Percentiles rank a stretch among this genome's conserved stretches.
Conservation (phyloP, 352 stramenopile genomes). For the Phytophthora meadii region DNA sequence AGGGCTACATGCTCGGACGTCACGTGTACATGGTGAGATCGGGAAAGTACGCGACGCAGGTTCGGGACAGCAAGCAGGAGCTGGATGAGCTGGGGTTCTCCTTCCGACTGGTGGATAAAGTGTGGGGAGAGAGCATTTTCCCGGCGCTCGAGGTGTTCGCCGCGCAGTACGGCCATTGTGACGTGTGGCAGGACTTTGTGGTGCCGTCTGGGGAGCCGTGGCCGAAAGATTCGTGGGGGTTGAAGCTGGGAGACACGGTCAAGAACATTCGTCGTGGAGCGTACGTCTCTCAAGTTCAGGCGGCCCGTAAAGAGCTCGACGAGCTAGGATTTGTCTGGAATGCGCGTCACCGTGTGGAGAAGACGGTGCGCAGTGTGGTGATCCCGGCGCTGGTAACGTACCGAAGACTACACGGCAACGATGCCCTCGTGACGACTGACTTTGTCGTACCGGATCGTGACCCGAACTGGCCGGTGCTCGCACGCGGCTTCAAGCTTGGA, state of each 20-base stretch:
- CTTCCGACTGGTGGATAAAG: constrained; percentile 63
- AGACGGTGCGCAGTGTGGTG: constrained; percentile 59
- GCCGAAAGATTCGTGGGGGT: constrained; percentile 82
- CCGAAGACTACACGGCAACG: constrained; percentile 46
- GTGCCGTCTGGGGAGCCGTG: constrained; percentile 81
- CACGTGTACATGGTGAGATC: constrained; percentile 77
- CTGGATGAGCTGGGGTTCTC: constrained; percentile 69
- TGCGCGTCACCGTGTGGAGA: constrained; percentile 64
- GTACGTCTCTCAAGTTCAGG: constrained; percentile 82
- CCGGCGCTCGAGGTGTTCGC: constrained; percentile 88
- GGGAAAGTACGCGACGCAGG: constrained; percentile 61
- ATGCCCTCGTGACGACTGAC: constrained; percentile 63
- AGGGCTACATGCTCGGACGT: constrained; percentile 65
- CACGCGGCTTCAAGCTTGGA: constrained; percentile 69
- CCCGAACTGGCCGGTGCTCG: constrained; percentile 55
- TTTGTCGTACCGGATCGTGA: constrained; percentile 76
- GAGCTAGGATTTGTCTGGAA: constrained; percentile 94
- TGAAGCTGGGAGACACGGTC: constrained; percentile 91
- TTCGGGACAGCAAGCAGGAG: constrained; percentile 42
- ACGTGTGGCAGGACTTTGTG: constrained; percentile 93
- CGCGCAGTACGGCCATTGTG: constrained; percentile 86
- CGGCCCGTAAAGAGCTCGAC: constrained; percentile 76
- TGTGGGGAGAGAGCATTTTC: constrained; percentile 73
- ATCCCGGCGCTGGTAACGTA: constrained; percentile 68
- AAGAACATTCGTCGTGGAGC: constrained; percentile 92